Base-by-base conservation (phyloP, 208 protist genomes). In the Acanthamoeba royreba region DNA sequence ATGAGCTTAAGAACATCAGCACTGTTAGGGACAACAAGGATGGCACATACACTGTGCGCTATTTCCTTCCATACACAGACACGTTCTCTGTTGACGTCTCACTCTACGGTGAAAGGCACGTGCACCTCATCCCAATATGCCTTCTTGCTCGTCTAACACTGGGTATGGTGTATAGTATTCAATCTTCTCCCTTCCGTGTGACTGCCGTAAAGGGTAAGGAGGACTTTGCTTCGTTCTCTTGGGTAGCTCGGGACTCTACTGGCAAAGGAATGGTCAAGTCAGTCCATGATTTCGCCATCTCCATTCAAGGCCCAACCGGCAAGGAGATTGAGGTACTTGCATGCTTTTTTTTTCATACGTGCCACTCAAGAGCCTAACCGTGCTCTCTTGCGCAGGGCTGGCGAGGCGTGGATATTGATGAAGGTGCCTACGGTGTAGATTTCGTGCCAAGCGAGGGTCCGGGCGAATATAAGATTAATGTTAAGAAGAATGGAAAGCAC, bases 41-140 rank as follows among this genome's bases (percentile, higher is more conserved):
- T 35, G 96, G 96, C 93, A 96, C 96, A 15, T 97, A 97, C 92
- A 92, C 52, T 38, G 95, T 95, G 22, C 15, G 35, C 1, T 97
- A 97, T 38, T 93, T 79, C 45, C 95, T 94, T 63, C 63, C 93
- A 22, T 40, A 45, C 45, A 49, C 87, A 61, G 55, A 63, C 35
- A 40, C 72, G 0, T 93, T 92, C 95, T 9, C 35, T 5, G 46
- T 96, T 40, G 46, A 93, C 8, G 95, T 96, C 40, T 86, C 74
- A 3, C 63, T 96, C 47, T 61, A 93, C 33, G 95, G 66, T n/a
- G 61, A 74, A 17, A 61, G 47, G 43, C 77, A 95, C 69, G 46
- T 43, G 13, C 31, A 96, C n/a, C 79, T 53, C 52, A n/a, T n/a
- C n/a, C n/a, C n/a, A n/a, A n/a, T n/a, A n/a, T n/a, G n/a, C n/a